A percentile compares a stretch with the other conserved stretches of the same genome.
Conservation (phyloP, 2,329 filamentous ascomycete species). For the Zalaria sp. region DNA sequence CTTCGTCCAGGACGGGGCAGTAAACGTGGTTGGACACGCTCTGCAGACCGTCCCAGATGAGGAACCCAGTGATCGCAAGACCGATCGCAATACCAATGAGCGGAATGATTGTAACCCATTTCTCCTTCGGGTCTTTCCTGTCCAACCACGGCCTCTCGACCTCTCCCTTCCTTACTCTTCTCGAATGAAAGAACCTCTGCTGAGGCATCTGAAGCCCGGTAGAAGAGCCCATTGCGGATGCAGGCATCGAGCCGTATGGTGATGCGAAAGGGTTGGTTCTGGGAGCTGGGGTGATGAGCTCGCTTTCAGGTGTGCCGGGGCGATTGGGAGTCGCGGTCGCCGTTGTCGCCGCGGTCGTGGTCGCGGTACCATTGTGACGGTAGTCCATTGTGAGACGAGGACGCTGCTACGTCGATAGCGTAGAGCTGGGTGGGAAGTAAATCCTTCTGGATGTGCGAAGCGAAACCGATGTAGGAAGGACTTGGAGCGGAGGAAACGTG, state of each 20-base stretch:
- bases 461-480: too few species aligned
- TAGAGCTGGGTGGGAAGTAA: background rate
- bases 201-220: slow-evolving; percentile 20
- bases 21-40: slow-evolving; percentile 64
- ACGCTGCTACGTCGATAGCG: background rate
- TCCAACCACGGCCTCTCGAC: slow-evolving; percentile 64
- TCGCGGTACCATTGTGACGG: slow-evolving; percentile 12
- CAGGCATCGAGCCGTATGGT: slow-evolving; percentile 29
- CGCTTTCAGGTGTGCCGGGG: slow-evolving; percentile 24
- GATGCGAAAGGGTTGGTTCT: slow-evolving; percentile 19
- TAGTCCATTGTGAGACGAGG: slow-evolving; percentile 11
- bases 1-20: slow-evolving; percentile 52
- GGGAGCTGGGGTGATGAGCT: slow-evolving; percentile 15
- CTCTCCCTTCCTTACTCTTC: slow-evolving; percentile 57
- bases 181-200: slow-evolving; percentile 54
- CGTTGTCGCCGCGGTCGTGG: slow-evolving; percentile 16
- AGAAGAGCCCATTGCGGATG: slow-evolving; percentile 27
- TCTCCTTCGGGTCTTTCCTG: slow-evolving; percentile 64
- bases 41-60: slow-evolving; percentile 61
- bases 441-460: too few species aligned
- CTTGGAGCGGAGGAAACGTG: too few species aligned
- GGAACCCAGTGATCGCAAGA: slow-evolving; percentile 50
- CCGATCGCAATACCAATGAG: slow-evolving; percentile 57
- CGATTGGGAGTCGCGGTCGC: slow-evolving; percentile 21
- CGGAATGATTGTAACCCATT: slow-evolving; percentile 74